Base-by-base conservation (phyloP, 2,329 filamentous ascomycete genomes). In the Aspergillus alliaceus region DNA sequence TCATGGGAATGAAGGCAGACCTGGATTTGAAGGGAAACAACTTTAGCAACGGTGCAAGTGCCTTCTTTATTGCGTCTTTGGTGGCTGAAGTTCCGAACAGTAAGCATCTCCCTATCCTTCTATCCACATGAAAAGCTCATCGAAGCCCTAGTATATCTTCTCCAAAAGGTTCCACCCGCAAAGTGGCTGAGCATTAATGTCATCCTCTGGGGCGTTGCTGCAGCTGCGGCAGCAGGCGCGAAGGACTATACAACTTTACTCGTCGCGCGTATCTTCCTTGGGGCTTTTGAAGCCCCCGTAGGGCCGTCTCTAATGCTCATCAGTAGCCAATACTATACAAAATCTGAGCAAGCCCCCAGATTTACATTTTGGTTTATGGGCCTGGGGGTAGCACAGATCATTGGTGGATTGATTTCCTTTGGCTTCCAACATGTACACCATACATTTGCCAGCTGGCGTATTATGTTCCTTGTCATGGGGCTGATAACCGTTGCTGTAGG, bases 301-400 rank as follows among this genome's bases (percentile, higher is more conserved):
- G 82, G 80, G 1, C 86, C 85, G 1, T 84, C 81, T 1, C 70
- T 87, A 55, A 84, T 86, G 75, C 76, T 88, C 52, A 82, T 87
- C 63, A 85, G 80, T 60, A 83, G 81, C 56, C 79, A 83, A 66
- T 87, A 82, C 78, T 87, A 85, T 51, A 81, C 78, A 27, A 80
- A 81, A 56, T 75, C 75, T 2, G 85, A 87, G 68, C 82, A 84
- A 65, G 81, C 83, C 3, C 81, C 83, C 7, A 79, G 85, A 8
- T 85, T 86, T 67, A 82, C 80, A 18, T 78, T 86, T 65, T 87
- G 84, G 85, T 87, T 86, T 66, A 77, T 80, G 32, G 84, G 84
- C 8, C 75, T 87, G 12, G 85, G 85, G 1, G 70, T 84, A 3
- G 84, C 83, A 6, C 84, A 87, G 70, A 61, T 61, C n/a, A 48